Percentiles rank a stretch among this genome's conserved stretches.
Evolutionary conservation across 225 moss, liverwort and hornwort genomes (phyloP).

Genomic region (Polytrichum commune): DNA sequence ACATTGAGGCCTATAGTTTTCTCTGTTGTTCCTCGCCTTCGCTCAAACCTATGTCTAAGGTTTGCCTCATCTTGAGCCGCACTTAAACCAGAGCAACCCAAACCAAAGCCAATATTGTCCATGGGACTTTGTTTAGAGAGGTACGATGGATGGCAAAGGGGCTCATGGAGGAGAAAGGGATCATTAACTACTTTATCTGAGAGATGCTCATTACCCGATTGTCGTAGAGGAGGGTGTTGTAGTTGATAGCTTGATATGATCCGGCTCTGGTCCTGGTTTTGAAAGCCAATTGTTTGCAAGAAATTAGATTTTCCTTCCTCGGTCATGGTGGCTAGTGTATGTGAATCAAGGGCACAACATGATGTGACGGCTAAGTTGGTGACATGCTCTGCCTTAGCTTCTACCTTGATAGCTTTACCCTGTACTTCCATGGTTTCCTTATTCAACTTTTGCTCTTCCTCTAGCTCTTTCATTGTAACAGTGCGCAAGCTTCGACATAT

Average conservation of each 20-base stretch:
- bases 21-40: conserved; percentile 92
- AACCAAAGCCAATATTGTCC: conserved; percentile 26
- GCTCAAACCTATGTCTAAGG: conserved; percentile 72
- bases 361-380: no score
- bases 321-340: conserved; percentile 11
- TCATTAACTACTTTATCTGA: conserved; percentile 28
- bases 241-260: conserved; percentile 17
- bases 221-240: conserved; percentile 29
- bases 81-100: conserved; percentile 26
- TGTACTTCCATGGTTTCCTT: conserved; percentile 46
- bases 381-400: conserved; percentile 24
- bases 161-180: conserved; percentile 18
- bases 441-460: conserved; percentile 63
- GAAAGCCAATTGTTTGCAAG: conserved; percentile 9
- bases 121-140: conserved; percentile 24
- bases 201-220: conserved; percentile 21
- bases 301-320: conserved; percentile 15
- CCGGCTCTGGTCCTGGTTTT: conserved; percentile 13
- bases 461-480: conserved; percentile 82
- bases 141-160: conserved; percentile 27
- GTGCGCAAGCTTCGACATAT: conserved; percentile 93
- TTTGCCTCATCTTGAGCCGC: conserved; percentile 49
- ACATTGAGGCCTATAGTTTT: conserved; percentile 93
- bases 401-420: conserved; percentile 41
- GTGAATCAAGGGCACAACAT: conserved; percentile 23